Percentiles rank a stretch among this genome's conserved stretches.
Conservation (phyloP, 1,284 basidiomycete genomes). For the Ceratobasidium sp. region DNA sequence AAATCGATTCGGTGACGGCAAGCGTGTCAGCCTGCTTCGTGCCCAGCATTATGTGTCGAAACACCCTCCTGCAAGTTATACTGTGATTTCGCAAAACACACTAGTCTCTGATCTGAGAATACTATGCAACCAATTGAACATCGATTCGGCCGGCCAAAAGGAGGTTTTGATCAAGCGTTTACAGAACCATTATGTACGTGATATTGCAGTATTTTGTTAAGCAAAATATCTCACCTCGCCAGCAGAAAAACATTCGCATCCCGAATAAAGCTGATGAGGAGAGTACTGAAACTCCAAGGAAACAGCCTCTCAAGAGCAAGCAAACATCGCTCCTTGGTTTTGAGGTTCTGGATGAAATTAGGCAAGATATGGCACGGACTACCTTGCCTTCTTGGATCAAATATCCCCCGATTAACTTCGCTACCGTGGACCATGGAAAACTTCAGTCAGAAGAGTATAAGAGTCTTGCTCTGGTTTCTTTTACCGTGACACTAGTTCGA, state of each 20-base stretch:
- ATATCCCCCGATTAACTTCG: conserved; percentile 23
- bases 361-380: conserved; percentile 24
- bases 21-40: not conserved
- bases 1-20: not conserved
- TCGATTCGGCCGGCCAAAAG: conserved; percentile 1
- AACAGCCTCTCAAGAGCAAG: not conserved
- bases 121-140: not conserved
- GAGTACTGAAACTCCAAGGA: not conserved
- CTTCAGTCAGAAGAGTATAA: conserved; percentile 45
- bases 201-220: not conserved
- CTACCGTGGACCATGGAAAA: conserved; percentile 30
- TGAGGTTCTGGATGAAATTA: conserved; percentile 26
- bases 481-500: conserved; percentile 42
- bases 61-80: not conserved
- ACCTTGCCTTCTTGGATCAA: conserved; percentile 38
- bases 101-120: not conserved
- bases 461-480: conserved; percentile 36
- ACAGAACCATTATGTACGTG: not conserved
- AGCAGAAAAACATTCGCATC: not conserved
- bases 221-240: not conserved
- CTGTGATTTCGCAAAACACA: not conserved
- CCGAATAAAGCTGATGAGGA: not conserved
- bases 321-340: not conserved
- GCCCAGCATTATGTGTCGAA: conserved; percentile 2
- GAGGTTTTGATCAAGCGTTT: conserved; percentile 5